Evolutionary conservation across 2,329 filamentous ascomycete genomes (phyloP), one percentile per base, ranked within the genome.

Genomic region (Trichothecium sympodiale): DNA sequence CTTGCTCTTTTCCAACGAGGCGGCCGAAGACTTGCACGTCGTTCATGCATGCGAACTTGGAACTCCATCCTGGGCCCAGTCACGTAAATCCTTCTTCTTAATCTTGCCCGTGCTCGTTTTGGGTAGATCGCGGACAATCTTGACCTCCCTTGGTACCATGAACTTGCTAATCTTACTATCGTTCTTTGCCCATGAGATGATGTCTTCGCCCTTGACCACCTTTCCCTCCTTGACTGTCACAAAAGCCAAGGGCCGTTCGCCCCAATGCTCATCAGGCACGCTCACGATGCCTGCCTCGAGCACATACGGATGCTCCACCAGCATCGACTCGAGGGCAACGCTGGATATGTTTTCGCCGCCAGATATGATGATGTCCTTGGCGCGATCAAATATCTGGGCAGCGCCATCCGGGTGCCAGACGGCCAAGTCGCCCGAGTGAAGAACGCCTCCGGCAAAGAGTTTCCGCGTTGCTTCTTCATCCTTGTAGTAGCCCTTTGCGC

Each of bases 31-130:
- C 28, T 29, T 14, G 6, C 31, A 12, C n/a, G 9, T 33, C 17
- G 14, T 20, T 15, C 17, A 25, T 18, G 9, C 17, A 7, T 25
- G 32, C n/a, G 16, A 34, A 18, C 18, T 18, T 8, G 25, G 17
- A 14, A 18, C 29, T 16, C 16, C 9, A 13, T 27, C 28, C 29
- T 37, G 51, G 74, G 83, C 83, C 89, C 88, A 94, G 46, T 85
- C 81, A 41, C 91, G 67, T 37, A 98, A 59, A 6, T 94, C 75
- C 50, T 94, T 96, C 75, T 98, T 98, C 71, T 86, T 80, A 41
- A 96, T 71, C 70, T 98, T 98, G 3, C 91, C 91, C 1, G 91
- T 98, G 57, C 83, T 91, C 18, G 91, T 98, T 72, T 98, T 98
- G 8, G 91, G 91, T 44, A 98, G 65, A 57, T 95, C 88, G 5